Conservation (phyloP, 768 basidiomycete species). For the Leccinum rimulosum region DNA sequence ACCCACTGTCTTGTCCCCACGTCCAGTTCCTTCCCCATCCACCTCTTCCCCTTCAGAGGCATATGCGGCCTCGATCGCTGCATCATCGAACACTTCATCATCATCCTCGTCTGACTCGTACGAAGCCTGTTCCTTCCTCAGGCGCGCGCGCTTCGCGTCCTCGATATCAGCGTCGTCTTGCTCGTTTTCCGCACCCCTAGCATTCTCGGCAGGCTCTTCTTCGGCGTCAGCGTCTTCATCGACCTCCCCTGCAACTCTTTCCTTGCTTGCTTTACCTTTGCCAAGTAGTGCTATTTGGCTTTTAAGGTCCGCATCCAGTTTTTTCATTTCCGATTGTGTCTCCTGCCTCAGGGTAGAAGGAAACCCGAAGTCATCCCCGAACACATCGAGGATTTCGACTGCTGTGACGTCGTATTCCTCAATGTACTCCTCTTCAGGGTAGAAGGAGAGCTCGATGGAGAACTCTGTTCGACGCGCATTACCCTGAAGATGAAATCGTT, state of each 20-base stretch:
- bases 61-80: constrained; percentile 60
- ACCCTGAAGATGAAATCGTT: constrained; percentile 65
- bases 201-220: constrained; percentile 37
- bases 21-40: constrained; percentile 30
- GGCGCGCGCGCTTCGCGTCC: constrained; percentile 68
- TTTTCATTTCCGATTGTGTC: constrained; percentile 82
- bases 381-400: constrained; percentile 66
- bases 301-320: constrained; percentile 74
- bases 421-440: constrained; percentile 79
- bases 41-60: constrained; percentile 44
- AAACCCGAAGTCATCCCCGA: constrained; percentile 75
- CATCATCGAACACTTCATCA: constrained; percentile 49
- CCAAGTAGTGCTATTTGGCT: constrained; percentile 80
- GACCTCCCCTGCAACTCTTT: constrained; percentile 40
- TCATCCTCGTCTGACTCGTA: constrained; percentile 62
- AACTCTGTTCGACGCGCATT: constrained; percentile 75
- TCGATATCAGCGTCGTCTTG: constrained; percentile 82
- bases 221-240: constrained; percentile 56
- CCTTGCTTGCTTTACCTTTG: constrained; percentile 59
- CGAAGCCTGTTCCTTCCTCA: constrained; percentile 68
- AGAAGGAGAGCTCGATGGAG: constrained; percentile 79
- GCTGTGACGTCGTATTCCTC: constrained; percentile 78
- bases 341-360: constrained; percentile 81
- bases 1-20: constrained; percentile 18
- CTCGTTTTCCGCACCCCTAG: constrained; percentile 71